Base-by-base conservation (phyloP, 371 early-diverging fungal species). In the Actinomucor elegans region DNA sequence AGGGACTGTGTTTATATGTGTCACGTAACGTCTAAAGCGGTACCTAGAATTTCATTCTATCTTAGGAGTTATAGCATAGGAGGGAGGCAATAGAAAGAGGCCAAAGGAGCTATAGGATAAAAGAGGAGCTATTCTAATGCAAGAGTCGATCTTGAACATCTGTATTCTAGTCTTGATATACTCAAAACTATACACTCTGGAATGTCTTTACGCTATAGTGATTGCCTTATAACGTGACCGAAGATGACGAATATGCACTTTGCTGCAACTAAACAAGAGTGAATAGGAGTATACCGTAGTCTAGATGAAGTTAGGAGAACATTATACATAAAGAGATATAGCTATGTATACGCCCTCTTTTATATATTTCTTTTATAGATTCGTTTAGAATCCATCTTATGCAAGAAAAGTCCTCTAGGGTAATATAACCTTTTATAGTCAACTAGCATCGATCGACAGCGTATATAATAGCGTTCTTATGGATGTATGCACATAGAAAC, bases 351-450 rank as follows among this genome's bases (percentile, higher is more conserved):
- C 29, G 28, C 37, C 27, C 27, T 34, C 12, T 35, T 34, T 27
- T 32, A 33, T 32, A 34, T 44, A 43, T 18, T 18, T 7, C 5
- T 43, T 31, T 14, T 54, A 49, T 53, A 51, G 66, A 45, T 69
- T 69, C 52, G 69, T 64, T 71, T 71, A 67, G 65, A 71, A 71
- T 67, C 48, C 59, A 64, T 60, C 64, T 58, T 59, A 71, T 65
- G 66, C 60, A 57, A 54, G 37, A 61, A 33, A 59, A 51, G 47
- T 50, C 61, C 52, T 53, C 55, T 47, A 48, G 47, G 52, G 40
- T 58, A 74, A 74, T 74, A 71, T 74, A 56, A 68, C 75, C 66
- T 68, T 60, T 68, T 64, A 58, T 64, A 64, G 73, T 20, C 49
- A 34, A 36, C 54, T 63, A 69, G 47, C 53, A 51, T 61, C 56